Percentiles rank a stretch among this genome's conserved stretches.
phyloP scores from a whole-genome alignment of 306 rosid species.

The Rosa persica region DNA sequence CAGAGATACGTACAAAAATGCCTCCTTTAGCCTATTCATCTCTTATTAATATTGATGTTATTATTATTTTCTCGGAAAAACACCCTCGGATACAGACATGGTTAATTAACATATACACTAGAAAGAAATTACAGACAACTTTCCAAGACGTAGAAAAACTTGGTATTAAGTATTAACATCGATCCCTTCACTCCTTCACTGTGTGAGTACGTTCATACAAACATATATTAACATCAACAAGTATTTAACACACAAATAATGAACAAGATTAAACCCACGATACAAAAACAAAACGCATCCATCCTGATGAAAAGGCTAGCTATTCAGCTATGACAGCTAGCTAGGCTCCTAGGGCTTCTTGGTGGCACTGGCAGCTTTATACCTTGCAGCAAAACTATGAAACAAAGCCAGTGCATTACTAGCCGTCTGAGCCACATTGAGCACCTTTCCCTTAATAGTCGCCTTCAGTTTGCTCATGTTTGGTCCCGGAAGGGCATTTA shows the following conservation, averaged over 20 bases:
- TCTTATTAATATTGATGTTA: not conserved
- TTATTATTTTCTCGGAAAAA: not conserved
- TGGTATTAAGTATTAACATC: slow-evolving; percentile 10
- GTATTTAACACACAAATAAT: not conserved
- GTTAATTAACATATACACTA: not conserved
- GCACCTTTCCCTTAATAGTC: slow-evolving; percentile 46
- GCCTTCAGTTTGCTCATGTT: slow-evolving; percentile 55
- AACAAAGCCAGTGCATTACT: slow-evolving; percentile 61
- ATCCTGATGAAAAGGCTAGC: slow-evolving; percentile 21
- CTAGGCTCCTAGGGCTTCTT: slow-evolving; percentile 24
- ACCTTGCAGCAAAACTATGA: slow-evolving; percentile 46
- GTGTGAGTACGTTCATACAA: slow-evolving; percentile 7
- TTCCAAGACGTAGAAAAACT: slow-evolving; percentile 13
- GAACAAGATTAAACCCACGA: not conserved
- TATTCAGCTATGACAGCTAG: not conserved
- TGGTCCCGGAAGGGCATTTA: slow-evolving; percentile 36
- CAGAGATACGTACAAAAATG: no score
- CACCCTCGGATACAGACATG: not conserved
- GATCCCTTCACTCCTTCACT: slow-evolving; percentile 15
- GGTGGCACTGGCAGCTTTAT: slow-evolving; percentile 15
- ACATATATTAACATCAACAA: slow-evolving; percentile 8
- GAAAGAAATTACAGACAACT: not conserved
- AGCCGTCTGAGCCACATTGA: slow-evolving; percentile 56
- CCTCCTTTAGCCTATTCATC: not conserved
- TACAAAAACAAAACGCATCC: slow-evolving; percentile 15